These are phyloP conservation scores for Alnus rubra DNA, from an alignment of 306 rosid species.

Conservation along the genomic window DNA sequence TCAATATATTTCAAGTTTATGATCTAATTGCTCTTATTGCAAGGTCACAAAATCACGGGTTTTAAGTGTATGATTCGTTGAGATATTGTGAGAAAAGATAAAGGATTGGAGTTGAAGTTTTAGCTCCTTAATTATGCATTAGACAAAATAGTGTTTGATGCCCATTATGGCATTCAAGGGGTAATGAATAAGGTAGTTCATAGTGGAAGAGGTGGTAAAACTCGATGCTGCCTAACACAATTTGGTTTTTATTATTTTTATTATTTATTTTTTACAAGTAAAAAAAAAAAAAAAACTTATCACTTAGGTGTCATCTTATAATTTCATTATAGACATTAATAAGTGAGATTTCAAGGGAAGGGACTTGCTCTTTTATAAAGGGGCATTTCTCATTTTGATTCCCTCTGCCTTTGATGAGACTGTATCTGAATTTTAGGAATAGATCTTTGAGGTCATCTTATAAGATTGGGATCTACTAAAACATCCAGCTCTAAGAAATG, in stretches of 20 bases:
- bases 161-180: neutral
- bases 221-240: neutral
- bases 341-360: neutral
- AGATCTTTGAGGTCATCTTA: neutral
- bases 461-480: neutral
- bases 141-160: neutral
- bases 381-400: neutral
- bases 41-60: slow-evolving; percentile 2
- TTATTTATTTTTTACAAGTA: too few species aligned
- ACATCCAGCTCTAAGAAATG: neutral
- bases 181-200: neutral
- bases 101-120: neutral
- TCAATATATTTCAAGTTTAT: neutral
- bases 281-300: too few species aligned
- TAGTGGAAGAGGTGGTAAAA: neutral
- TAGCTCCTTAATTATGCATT: neutral
- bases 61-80: neutral
- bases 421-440: neutral
- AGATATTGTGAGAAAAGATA: neutral
- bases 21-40: slow-evolving; percentile 12
- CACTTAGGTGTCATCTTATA: neutral
- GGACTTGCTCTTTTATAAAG: neutral
- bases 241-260: neutral
- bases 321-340: neutral
- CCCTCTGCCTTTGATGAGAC: neutral